Base-by-base conservation (phyloP, 495 filamentous ascomycete genomes). In the Talaromyces thailandensis region DNA sequence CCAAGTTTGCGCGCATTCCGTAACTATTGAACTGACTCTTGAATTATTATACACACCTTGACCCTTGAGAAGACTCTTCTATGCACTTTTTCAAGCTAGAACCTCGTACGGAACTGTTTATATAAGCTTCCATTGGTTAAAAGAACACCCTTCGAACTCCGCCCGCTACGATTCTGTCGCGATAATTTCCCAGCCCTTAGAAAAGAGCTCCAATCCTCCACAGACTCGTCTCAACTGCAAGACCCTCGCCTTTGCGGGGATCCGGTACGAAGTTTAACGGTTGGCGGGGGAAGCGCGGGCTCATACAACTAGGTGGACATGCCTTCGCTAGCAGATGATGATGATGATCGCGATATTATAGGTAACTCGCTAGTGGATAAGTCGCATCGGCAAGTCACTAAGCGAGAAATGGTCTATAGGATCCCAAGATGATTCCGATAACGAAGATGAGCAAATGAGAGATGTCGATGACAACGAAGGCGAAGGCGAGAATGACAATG, bases 401-500 rank as follows among this genome's bases (percentile, higher is more conserved):
- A 73, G 43, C 63, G 62, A 65, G 31, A 23, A 28, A 18, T 64
- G 52, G 50, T 32, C 37, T 40, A n/a, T 69, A 80, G 78, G 74
- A 59, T 86, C 84, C 31, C 86, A 81, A 63, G 83, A 84, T 65
- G 84, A 76, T 71, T 89, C 86, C 6, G 87, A 90, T 63, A 88
- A 89, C 64, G 87, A 90, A 62, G 86, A 89, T 32, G 86, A 87
- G 60, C 75, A 77, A n/a, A 84, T 88, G 75, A 80, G 87, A 51
- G 86, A 89, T 66, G 81, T 72, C 9, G 84, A 87, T 43, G 81
- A 82, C 65, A 79, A 73, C 23, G 57, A 59, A 24, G 57, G 32
- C 8, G 86, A 89, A 35, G 57, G 26, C 26, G 52, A n/a, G 5
- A n/a, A 29, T 6, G 48, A 52, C 18, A 25, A 25, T 11, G 48